phyloP scores from a whole-genome alignment of 164 flowering plant genomes.

The Dillenia turbinata region DNA sequence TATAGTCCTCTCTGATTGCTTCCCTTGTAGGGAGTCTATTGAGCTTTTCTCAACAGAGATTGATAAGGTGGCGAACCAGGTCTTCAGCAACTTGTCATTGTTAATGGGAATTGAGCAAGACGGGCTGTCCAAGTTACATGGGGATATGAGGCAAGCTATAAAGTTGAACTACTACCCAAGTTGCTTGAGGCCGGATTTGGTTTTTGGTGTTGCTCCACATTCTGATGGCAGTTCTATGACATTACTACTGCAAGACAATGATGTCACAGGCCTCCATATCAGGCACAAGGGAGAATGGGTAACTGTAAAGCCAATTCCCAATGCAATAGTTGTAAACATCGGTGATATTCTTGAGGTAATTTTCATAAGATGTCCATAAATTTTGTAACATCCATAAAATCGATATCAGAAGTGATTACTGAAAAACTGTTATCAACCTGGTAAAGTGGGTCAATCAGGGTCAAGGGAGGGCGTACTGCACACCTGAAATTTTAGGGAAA shows the following conservation, averaged over 20 bases:
- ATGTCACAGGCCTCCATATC: slow-evolving; percentile 21
- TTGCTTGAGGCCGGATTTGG: slow-evolving; percentile 24
- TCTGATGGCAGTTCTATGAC: slow-evolving; percentile 20
- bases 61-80: slow-evolving; percentile 11
- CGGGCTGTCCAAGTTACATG: slow-evolving; percentile 10
- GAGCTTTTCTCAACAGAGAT: slow-evolving; percentile 24
- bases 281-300: slow-evolving; percentile 19
- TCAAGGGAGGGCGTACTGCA: too few species aligned
- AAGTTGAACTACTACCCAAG: slow-evolving; percentile 30
- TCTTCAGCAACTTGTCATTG: slow-evolving; percentile 17
- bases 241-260: slow-evolving; percentile 28
- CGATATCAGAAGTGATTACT: too few species aligned
- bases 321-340: slow-evolving; percentile 23
- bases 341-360: slow-evolving; percentile 35
- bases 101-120: slow-evolving; percentile 20
- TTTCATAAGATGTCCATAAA: too few species aligned
- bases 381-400: too few species aligned
- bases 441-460: too few species aligned
- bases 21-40: slow-evolving; percentile 17
- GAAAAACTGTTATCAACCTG: too few species aligned
- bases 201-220: slow-evolving; percentile 27
- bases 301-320: slow-evolving; percentile 23
- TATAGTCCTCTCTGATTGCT: neutral
- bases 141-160: slow-evolving; percentile 18
- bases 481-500: too few species aligned